Evolutionary conservation across 2,329 filamentous ascomycete species (phyloP).

Genomic region (Calycina marina): DNA sequence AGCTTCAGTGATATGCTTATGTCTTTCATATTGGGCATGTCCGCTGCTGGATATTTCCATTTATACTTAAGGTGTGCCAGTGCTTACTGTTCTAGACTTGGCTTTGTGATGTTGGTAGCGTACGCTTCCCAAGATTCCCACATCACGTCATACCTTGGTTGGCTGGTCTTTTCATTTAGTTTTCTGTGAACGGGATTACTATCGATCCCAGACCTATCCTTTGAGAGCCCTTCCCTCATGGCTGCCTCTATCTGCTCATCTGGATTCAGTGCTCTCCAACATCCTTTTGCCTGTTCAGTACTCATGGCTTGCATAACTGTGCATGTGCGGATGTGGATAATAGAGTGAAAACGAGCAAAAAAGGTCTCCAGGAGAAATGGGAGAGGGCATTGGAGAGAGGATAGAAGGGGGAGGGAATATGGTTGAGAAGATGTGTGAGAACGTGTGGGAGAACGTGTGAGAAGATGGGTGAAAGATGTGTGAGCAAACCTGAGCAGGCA

Average conservation of each 20-base stretch:
- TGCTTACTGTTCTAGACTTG: conserved; percentile 7
- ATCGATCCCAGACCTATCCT: conserved; percentile 7
- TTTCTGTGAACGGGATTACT: conserved; percentile 9
- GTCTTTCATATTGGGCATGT: conserved; percentile 10
- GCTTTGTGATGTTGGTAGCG: conserved; percentile 7
- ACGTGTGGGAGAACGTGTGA: too few relatives aligned
- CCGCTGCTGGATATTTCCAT: conserved; percentile 9
- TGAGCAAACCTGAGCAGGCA: conserved; percentile 10
- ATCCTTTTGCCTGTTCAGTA: too few relatives aligned
- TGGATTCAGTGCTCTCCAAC: too few relatives aligned
- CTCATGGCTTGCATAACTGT: too few relatives aligned
- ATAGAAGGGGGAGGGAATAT: conserved; percentile 2
- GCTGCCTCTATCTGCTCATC: conserved; percentile 7
- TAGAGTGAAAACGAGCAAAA: too few relatives aligned
- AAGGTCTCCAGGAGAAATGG: too few relatives aligned
- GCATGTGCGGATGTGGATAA: too few relatives aligned
- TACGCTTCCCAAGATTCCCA: conserved; percentile 7
- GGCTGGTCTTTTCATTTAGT: conserved; percentile 8
- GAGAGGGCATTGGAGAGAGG: too few relatives aligned
- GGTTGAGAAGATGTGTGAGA: conserved; percentile 2
- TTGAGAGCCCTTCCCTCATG: conserved; percentile 4
- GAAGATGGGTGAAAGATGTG: conserved; percentile 3
- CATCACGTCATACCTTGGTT: conserved; percentile 7
- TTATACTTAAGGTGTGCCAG: conserved; percentile 11
- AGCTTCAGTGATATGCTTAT: conserved; percentile 11